phyloP scores from a whole-genome alignment of 2,329 filamentous ascomycete species.

The Colletotrichum musae region DNA sequence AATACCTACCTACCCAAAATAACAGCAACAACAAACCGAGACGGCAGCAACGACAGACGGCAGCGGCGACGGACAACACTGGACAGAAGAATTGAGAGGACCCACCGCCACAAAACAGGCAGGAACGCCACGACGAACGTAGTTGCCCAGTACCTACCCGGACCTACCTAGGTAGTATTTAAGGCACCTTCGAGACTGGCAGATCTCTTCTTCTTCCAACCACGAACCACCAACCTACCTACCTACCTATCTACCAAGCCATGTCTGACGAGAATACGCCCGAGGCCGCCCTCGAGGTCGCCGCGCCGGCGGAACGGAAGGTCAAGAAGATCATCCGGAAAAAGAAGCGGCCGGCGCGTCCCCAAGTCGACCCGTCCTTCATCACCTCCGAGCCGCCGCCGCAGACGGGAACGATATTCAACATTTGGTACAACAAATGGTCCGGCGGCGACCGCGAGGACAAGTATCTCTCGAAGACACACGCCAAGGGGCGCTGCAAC shows the following conservation, averaged over 20 bases:
- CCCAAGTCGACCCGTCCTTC: conserved; percentile 88
- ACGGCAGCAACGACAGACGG: too few species aligned
- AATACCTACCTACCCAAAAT: too few species aligned
- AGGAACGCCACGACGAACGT: too few species aligned
- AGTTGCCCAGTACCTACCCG: too few species aligned
- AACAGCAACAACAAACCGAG: too few species aligned
- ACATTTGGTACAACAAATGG: conserved; percentile 99
- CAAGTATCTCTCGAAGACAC: conserved; percentile 86
- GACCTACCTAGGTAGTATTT: too few species aligned
- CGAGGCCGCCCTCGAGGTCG: conserved; percentile 58
- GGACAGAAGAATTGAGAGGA: too few species aligned
- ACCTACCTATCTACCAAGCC: background rate
- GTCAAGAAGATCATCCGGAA: conserved; percentile 93
- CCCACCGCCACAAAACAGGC: too few species aligned
- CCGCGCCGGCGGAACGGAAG: conserved; percentile 69
- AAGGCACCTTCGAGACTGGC: too few species aligned
- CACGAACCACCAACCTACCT: background rate
- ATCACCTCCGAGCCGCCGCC: conserved; percentile 88
- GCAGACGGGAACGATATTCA: conserved; percentile 95
- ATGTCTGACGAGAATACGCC: conserved; percentile 37
- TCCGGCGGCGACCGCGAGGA: conserved; percentile 94
- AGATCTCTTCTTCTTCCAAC: background rate
- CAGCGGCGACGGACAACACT: too few species aligned
- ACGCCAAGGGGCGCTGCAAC: conserved; percentile 89
- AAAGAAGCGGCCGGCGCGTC: conserved; percentile 90